These are phyloP conservation scores for Drechslerella coelobrocha DNA, from an alignment of 2,329 filamentous ascomycete species.

Conservation along the genomic window DNA sequence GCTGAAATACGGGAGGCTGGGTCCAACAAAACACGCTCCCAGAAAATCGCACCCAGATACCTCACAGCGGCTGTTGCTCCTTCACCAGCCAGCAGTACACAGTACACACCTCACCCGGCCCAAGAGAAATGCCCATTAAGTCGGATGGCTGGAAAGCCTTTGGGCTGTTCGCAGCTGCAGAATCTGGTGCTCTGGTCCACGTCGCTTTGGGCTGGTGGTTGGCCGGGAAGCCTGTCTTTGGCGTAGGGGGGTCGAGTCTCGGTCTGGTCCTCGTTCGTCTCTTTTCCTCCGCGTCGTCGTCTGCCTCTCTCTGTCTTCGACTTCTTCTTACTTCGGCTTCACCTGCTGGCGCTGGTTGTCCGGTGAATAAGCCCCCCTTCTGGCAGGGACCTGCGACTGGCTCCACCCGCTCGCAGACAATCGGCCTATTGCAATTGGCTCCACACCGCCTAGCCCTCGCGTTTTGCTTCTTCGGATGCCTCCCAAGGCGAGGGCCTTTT, in stretches of 20 bases:
- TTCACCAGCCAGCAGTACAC: slow-evolving; percentile 1
- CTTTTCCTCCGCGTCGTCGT: too few species aligned
- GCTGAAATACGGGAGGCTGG: slow-evolving; percentile 50
- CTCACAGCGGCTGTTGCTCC: too few species aligned
- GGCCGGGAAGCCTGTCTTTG: slow-evolving; percentile 21
- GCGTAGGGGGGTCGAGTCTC: too few species aligned
- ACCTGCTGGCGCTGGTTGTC: slow-evolving; percentile 47
- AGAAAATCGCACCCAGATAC: neutral
- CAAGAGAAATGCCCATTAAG: too few species aligned
- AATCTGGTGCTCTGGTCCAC: slow-evolving; percentile 16
- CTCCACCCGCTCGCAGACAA: slow-evolving; percentile 30
- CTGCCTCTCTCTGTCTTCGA: too few species aligned
- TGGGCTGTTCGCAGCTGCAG: slow-evolving; percentile 23
- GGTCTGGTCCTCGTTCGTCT: too few species aligned
- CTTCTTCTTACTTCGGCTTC: slow-evolving; percentile 27
- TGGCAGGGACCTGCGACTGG: slow-evolving; percentile 47
- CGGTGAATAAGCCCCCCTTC: slow-evolving; percentile 49
- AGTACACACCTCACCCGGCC: too few species aligned
- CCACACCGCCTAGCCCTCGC: slow-evolving; percentile 17
- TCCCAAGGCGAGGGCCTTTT: slow-evolving; percentile 48
- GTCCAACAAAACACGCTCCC: slow-evolving; percentile 19
- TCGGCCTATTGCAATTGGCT: slow-evolving; percentile 17
- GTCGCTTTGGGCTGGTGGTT: slow-evolving; percentile 44
- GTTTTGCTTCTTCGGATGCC: slow-evolving; percentile 47
- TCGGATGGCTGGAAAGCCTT: slow-evolving; percentile 33